phyloP scores from a whole-genome alignment of 129 eudicot species.

The Logfia minima region DNA sequence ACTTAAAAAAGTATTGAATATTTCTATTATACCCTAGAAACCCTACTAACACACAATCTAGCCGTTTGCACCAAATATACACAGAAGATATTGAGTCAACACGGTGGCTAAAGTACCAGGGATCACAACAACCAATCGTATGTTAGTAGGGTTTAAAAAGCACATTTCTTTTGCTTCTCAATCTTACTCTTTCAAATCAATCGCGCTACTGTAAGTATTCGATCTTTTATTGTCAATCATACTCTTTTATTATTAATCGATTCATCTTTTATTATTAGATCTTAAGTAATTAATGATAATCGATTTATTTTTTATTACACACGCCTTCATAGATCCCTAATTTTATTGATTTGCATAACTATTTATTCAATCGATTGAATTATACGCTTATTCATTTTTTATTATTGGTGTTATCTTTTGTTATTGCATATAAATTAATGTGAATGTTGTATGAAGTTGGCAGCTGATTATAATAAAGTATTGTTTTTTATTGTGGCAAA shows the following conservation, averaged over 20 bases:
- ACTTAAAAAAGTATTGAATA: too few relatives aligned
- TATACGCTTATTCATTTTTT: not conserved
- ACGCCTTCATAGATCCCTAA: conserved; percentile 32
- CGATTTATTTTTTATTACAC: not conserved
- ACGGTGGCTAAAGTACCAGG: too few relatives aligned
- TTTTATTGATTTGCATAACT: conserved; percentile 10
- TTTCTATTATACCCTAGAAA: too few relatives aligned
- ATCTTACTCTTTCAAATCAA: conserved; percentile 29
- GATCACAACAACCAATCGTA: too few relatives aligned
- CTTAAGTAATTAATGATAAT: not conserved
- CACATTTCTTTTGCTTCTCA: conserved; percentile 8
- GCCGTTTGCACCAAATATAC: too few relatives aligned
- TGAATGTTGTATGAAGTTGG: conserved; percentile 23
- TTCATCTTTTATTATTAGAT: conserved; percentile 5
- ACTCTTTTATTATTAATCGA: not conserved
- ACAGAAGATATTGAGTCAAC: too few relatives aligned
- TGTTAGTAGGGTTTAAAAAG: too few relatives aligned
- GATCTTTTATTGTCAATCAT: conserved; percentile 9
- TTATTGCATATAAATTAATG: not conserved
- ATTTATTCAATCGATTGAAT: not conserved
- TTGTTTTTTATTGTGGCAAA: not conserved
- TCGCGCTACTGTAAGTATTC: conserved; percentile 32
- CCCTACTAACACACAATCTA: too few relatives aligned
- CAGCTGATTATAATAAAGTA: conserved; percentile 18
- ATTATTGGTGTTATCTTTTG: not conserved